Conservation (phyloP, 257 asterid genomes). For the Mitragyna speciosa region DNA sequence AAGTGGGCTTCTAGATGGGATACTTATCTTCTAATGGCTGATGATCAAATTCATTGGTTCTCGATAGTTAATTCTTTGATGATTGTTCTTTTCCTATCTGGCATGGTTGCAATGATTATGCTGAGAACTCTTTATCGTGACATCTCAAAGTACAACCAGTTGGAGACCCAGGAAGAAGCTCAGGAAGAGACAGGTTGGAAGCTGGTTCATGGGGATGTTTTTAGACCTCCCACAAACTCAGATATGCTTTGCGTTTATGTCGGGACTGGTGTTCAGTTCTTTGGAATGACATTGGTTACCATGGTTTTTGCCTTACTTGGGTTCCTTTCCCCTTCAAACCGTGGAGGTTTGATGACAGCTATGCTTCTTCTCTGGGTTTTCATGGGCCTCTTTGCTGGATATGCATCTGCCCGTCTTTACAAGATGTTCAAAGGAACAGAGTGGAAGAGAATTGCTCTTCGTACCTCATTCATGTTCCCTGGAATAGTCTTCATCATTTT, state of each 20-base stretch:
- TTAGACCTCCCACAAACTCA: constrained; percentile 80
- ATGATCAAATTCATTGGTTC: constrained; percentile 95
- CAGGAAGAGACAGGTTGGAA: constrained; percentile 98
- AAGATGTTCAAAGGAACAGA: constrained; percentile 88
- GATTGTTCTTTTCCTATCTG: constrained; percentile 89
- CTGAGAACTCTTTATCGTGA: constrained; percentile 83
- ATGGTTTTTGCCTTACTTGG: constrained; percentile 84
- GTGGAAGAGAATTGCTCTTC: constrained; percentile 81
- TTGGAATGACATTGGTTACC: constrained; percentile 76
- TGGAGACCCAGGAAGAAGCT: constrained; percentile 94
- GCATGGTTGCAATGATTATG: constrained; percentile 97
- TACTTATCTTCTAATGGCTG: constrained; percentile 82
- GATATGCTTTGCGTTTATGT: constrained; percentile 76
- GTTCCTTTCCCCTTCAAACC: constrained; percentile 85
- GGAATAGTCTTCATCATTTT: constrained; percentile 61
- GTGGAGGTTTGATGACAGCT: constrained; percentile 92
- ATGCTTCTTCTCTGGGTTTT: constrained; percentile 90
- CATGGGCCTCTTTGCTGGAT: constrained; percentile 91
- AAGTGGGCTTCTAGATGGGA: constrained; percentile 99
- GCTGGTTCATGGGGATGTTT: constrained; percentile 87
- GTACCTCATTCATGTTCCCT: constrained; percentile 76
- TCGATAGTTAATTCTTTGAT: constrained; percentile 83
- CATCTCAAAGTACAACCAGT: constrained; percentile 79
- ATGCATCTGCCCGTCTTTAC: constrained; percentile 79
- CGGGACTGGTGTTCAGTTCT: constrained; percentile 85